Conservation (phyloP, 202 grass and related monocot genomes). For the Carex sylvatica region DNA sequence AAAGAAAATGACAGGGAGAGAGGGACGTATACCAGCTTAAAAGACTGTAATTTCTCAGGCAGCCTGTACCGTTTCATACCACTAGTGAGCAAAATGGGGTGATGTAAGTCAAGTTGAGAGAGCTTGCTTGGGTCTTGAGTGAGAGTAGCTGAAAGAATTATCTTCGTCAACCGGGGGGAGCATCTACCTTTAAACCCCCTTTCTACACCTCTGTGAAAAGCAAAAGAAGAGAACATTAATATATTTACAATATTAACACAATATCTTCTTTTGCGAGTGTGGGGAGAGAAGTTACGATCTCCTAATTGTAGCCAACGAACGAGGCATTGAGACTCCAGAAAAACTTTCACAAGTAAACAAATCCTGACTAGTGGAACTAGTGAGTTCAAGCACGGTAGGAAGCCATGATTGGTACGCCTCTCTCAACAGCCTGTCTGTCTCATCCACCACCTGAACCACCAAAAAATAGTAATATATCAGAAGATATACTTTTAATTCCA, state of each 20-base stretch:
- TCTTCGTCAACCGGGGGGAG: constrained; percentile 75
- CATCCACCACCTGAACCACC: constrained; percentile 74
- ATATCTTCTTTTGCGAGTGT: background rate
- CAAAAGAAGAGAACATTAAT: constrained; percentile 11
- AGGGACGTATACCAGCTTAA: constrained; percentile 58
- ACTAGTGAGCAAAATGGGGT: constrained; percentile 85
- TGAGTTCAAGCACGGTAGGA: constrained; percentile 66
- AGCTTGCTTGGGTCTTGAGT: constrained; percentile 99
- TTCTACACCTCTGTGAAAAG: constrained; percentile 55
- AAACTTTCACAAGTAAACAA: constrained; percentile 20
- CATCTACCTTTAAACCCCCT: constrained; percentile 83
- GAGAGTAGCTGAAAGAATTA: constrained; percentile 85
- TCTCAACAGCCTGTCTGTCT: constrained; percentile 82
- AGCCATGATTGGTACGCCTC: constrained; percentile 96
- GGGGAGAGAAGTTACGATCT: constrained; percentile 53
- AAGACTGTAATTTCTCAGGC: constrained; percentile 63
- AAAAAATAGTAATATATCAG: constrained; percentile 18
- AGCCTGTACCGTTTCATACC: constrained; percentile 84
- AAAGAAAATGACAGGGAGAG: background rate
- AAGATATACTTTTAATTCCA: background rate
- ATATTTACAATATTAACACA: background rate
- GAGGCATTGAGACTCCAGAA: constrained; percentile 27
- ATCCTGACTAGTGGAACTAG: constrained; percentile 39
- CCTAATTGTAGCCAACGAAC: constrained; percentile 70
- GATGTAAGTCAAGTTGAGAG: constrained; percentile 84